Base-by-base conservation (phyloP, 2,329 filamentous ascomycete genomes). In the Colletotrichum scovillei region DNA sequence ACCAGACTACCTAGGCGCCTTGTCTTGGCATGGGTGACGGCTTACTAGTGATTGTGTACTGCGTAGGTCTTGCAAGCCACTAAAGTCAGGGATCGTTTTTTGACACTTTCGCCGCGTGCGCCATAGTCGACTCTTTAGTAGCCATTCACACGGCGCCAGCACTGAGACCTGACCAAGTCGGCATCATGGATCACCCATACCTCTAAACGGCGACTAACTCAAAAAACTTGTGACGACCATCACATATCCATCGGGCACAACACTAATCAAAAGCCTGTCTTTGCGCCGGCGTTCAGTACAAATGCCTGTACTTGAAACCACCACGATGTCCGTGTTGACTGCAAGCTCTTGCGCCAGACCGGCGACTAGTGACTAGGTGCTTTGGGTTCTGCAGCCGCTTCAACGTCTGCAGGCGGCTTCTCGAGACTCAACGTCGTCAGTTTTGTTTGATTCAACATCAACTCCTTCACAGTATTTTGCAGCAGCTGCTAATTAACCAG, bases 151-250 rank as follows among this genome's bases (percentile, higher is more conserved):
- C 42, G 11, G 38, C 60, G 60, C 70, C 70, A 65, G 55, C 60
- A 59, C 26, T 56, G 67, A 65, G 35, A 60, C 58, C 38, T 42
- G 5, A 6, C 26, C 60, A 60, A 62, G 46, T 52, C 26, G 24
- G 30, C 60, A 60, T 56, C 70, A 70, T 70, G 67, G 67, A 70
- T 70, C 55, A 70, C 24, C 70, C 70, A 28, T 62, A 26, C 16
- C 24, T 14, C 55, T 7, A 22, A 28, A 59, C 59, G 55, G 67
- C 35, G 59, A 73, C 67, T 30, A 46, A 63, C 19, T 19, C 8
- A 3, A 19, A 26, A 56, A 28, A 14, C 4, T n/a, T 24, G 16
- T 55, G 38, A 52, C 9, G 53, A 12, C 24, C 49, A 42, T 63
- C 42, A 14, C 42, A 32, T 32, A n/a, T 42, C 59, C 16, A 8